Conservation (phyloP, 202 grass and related monocot species). For the Brachypodium distachyon region DNA sequence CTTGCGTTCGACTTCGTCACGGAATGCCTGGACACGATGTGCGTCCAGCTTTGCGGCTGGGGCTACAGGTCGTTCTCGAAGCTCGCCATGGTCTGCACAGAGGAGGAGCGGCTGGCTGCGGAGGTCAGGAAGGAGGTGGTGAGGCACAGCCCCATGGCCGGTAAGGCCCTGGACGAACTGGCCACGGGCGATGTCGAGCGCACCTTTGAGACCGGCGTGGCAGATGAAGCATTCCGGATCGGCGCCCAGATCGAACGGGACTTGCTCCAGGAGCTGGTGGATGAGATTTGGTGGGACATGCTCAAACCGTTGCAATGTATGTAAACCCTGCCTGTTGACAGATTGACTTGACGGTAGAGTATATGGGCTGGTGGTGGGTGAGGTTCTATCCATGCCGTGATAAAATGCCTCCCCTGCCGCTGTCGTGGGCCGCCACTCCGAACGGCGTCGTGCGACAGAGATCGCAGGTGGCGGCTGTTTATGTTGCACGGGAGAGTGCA, state of each 20-base stretch:
- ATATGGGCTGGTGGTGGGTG: no score
- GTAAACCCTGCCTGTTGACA: no score
- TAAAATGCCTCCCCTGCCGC: no score
- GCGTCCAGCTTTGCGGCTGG: constrained; percentile 26
- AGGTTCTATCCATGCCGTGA: no score
- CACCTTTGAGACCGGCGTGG: neutral
- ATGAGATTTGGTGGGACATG: constrained; percentile 37
- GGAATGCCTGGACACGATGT: constrained; percentile 46
- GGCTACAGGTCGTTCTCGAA: constrained; percentile 46
- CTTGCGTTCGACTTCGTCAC: constrained; percentile 35
- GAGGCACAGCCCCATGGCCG: constrained; percentile 2
- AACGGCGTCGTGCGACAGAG: no score
- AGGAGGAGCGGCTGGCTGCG: constrained; percentile 46
- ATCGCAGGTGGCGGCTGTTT: no score
- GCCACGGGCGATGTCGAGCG: constrained; percentile 37
- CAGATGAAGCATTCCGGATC: constrained; percentile 29
- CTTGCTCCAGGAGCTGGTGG: constrained; percentile 42
- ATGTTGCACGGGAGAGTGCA: no score
- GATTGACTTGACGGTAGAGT: no score
- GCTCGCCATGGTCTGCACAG: constrained; percentile 14
- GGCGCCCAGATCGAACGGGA: constrained; percentile 52
- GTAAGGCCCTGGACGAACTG: constrained; percentile 36
- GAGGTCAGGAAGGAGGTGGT: constrained; percentile 40
- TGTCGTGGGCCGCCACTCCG: no score
- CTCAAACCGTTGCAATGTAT: neutral